Percentiles rank a stretch among this genome's conserved stretches.
Conservation (phyloP, 2,329 filamentous ascomycete species). For the Sclerotinia trifoliorum region DNA sequence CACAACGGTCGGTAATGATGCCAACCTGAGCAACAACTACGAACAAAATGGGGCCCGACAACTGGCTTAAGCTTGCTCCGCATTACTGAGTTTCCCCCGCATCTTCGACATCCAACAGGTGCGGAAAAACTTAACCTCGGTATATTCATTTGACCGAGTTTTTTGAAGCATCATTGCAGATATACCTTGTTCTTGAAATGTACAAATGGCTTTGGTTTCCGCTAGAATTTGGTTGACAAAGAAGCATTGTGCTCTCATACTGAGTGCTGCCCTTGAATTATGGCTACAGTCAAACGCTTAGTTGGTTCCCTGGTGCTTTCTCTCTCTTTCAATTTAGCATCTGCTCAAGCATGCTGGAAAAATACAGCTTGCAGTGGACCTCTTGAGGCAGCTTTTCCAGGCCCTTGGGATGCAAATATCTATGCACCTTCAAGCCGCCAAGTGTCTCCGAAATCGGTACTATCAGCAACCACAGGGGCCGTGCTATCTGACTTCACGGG, state of each 20-base stretch:
- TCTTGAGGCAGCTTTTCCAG: conserved; percentile 51
- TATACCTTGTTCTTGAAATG: not conserved
- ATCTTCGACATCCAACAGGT: conserved; percentile 21
- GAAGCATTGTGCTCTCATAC: conserved; percentile 2
- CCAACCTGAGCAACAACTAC: not conserved
- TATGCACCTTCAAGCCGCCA: conserved; percentile 54
- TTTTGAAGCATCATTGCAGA: not conserved
- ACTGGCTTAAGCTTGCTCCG: conserved; percentile 14
- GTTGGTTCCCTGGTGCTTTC: not conserved
- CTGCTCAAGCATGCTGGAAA: conserved; percentile 50
- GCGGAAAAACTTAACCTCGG: conserved; percentile 24
- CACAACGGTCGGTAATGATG: not conserved
- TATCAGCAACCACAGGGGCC: conserved; percentile 40
- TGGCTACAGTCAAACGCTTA: conserved; percentile 13
- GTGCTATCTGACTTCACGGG: conserved; percentile 33
- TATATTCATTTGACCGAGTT: conserved; percentile 20
- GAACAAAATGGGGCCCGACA: conserved; percentile 2
- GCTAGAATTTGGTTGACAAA: not conserved
- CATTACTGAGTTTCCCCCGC: conserved; percentile 15
- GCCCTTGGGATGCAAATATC: conserved; percentile 58
- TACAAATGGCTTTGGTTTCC: conserved; percentile 12
- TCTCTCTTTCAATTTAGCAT: conserved; percentile 14
- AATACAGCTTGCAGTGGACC: conserved; percentile 54
- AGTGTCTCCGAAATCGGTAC: conserved; percentile 48
- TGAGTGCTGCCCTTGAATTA: not conserved